Conservation (phyloP, 768 basidiomycete species). For the Cystofilobasidium ferigula region DNA sequence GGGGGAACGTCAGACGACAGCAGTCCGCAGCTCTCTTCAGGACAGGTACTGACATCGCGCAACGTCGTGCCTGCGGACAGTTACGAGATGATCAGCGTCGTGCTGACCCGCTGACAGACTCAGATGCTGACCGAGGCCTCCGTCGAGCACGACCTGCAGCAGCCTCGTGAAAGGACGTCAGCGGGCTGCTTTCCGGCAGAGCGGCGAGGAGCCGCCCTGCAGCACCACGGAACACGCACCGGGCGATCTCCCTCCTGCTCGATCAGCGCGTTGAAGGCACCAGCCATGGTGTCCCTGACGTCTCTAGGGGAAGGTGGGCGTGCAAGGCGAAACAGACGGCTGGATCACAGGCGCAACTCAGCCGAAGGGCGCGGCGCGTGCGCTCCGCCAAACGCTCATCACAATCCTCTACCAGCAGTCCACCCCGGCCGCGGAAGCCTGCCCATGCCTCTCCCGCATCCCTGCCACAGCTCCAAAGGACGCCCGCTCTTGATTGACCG, state of each 20-base stretch:
- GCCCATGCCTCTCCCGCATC: no score
- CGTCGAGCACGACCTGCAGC: conserved; percentile 13
- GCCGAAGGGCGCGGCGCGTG: no score
- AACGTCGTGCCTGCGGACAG: conserved; percentile 15
- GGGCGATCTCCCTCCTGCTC: not conserved
- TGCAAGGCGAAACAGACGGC: no score
- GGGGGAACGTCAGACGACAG: not conserved
- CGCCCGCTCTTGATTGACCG: no score
- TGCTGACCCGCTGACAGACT: no score
- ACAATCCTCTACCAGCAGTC: no score
- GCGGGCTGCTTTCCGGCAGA: no score
- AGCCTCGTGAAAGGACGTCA: not conserved
- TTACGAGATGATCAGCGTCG: not conserved
- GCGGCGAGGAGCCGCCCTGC: no score
- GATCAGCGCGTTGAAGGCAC: not conserved
- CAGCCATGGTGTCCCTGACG: not conserved
- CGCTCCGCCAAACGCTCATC: no score
- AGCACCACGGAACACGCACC: not conserved
- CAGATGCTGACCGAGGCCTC: conserved; percentile 2
- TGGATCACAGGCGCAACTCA: no score
- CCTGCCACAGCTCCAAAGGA: no score
- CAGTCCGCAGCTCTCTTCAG: not conserved
- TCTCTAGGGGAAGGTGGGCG: not conserved
- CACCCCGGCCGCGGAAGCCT: no score
- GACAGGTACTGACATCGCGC: conserved; percentile 6